Conservation (phyloP, 1,139 yeast genomes). For the Dujonia santamariae region DNA sequence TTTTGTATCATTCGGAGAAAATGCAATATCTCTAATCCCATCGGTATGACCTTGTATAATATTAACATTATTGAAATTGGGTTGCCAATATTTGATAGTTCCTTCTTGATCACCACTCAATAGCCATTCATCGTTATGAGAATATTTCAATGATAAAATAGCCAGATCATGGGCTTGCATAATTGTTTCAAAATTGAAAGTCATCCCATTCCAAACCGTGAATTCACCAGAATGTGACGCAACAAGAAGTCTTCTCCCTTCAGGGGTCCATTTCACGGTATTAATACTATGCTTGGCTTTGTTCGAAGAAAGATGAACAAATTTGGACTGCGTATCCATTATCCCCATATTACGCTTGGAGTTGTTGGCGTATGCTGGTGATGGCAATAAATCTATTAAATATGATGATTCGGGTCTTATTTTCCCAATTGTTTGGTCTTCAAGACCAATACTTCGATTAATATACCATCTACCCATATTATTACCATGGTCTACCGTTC, state of each 20-base stretch:
- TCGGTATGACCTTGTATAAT: constrained; percentile 77
- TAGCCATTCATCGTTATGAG: constrained; percentile 93
- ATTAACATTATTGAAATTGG: constrained; percentile 93
- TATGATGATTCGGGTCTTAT: constrained; percentile 79
- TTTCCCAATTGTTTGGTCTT: constrained; percentile 49
- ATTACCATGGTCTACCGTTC: constrained; percentile 88
- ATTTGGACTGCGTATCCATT: constrained; percentile 70
- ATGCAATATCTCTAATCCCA: constrained; percentile 81
- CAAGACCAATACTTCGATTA: constrained; percentile 52
- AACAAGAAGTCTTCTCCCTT: constrained; percentile 84
- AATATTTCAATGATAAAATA: constrained; percentile 72
- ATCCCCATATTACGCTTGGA: constrained; percentile 42
- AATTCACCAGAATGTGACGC: constrained; percentile 95
- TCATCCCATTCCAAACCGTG: constrained; percentile 94
- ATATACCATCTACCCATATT: constrained; percentile 74
- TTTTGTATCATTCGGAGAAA: constrained; percentile 86
- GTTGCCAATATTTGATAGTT: constrained; percentile 91
- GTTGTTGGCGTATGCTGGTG: constrained; percentile 50
- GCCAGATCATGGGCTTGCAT: constrained; percentile 98
- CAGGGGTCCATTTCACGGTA: constrained; percentile 94
- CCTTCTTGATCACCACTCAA: constrained; percentile 94
- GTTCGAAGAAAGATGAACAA: constrained; percentile 87
- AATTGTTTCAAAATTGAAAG: constrained; percentile 92
- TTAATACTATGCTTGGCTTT: constrained; percentile 91
- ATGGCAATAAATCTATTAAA: constrained; percentile 69